phyloP scores from a whole-genome alignment of 495 filamentous ascomycete genomes.

The Neurospora sp. region DNA sequence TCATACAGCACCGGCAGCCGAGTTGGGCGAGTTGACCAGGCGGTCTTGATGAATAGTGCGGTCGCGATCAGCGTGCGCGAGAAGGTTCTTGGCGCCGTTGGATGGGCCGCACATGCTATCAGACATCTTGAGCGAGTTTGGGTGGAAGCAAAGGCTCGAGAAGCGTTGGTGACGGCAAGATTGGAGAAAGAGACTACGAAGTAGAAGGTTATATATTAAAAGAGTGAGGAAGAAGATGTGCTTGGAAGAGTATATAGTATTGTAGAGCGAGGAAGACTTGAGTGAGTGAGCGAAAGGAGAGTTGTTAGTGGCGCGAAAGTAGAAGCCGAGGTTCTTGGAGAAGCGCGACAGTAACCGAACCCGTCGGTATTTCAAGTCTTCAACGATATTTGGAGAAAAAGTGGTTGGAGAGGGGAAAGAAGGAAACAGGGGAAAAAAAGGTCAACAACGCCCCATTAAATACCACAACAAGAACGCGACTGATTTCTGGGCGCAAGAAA shows the following conservation, averaged over 20 bases:
- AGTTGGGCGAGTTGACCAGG: conserved; percentile 11
- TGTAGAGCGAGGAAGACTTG: not conserved
- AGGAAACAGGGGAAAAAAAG: not conserved
- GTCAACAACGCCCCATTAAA: not conserved
- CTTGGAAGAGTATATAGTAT: conserved; percentile 3
- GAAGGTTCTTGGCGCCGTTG: conserved; percentile 75
- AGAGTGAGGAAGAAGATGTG: not conserved
- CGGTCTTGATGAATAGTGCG: conserved; percentile 80
- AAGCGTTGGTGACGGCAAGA: not conserved
- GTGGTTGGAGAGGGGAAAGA: not conserved
- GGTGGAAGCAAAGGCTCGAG: not conserved
- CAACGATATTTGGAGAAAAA: not conserved
- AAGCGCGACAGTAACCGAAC: not conserved
- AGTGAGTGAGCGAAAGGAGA: not conserved
- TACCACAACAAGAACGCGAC: not conserved
- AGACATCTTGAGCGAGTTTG: conserved; percentile 45
- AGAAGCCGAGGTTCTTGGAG: not conserved
- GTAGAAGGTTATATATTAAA: not conserved
- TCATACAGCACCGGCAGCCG: conserved; percentile 9
- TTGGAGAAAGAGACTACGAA: not conserved
- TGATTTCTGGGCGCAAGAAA: not conserved
- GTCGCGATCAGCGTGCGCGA: conserved; percentile 70
- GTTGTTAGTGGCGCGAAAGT: not conserved
- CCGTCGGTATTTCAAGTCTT: not conserved
- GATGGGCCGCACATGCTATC: conserved; percentile 83